These are phyloP conservation scores for Diaporthe ilicicola DNA, from an alignment of 2,329 filamentous ascomycete genomes.

Conservation along the genomic window DNA sequence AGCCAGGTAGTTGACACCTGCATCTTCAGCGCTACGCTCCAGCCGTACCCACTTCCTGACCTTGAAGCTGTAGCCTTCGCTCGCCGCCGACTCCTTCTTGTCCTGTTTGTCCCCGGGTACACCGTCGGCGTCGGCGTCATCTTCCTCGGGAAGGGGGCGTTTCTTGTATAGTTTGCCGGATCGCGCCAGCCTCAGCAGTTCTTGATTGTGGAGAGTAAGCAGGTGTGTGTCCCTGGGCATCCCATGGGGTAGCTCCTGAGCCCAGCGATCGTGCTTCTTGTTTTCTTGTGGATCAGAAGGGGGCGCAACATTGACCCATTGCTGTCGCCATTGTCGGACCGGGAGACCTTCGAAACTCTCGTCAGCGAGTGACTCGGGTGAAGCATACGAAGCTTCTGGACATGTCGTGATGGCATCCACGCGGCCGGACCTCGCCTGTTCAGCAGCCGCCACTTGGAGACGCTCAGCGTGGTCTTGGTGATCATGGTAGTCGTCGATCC, in stretches of 20 bases:
- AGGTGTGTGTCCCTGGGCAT: constrained; percentile 89
- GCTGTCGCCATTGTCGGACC: constrained; percentile 88
- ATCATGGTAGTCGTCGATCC: neutral
- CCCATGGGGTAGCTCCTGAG: constrained; percentile 75
- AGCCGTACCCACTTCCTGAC: constrained; percentile 69
- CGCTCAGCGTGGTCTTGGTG: neutral
- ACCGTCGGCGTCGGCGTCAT: constrained; percentile 61
- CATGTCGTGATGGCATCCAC: neutral
- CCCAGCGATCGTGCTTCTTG: constrained; percentile 74
- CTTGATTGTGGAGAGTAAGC: constrained; percentile 80
- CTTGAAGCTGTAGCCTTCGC: constrained; percentile 65
- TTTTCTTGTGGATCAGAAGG: constrained; percentile 69
- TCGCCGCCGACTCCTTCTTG: constrained; percentile 72
- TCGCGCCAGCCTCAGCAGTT: constrained; percentile 81
- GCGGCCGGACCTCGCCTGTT: neutral
- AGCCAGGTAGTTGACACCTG: constrained; percentile 67
- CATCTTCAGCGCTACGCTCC: constrained; percentile 68
- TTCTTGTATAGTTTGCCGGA: constrained; percentile 84
- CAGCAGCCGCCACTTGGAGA: too few relatives aligned
- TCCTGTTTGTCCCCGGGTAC: constrained; percentile 59
- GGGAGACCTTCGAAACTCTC: constrained; percentile 73
- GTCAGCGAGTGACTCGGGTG: neutral
- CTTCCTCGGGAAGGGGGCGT: constrained; percentile 71
- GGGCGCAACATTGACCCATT: constrained; percentile 73
- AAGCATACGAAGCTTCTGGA: neutral